Base-by-base conservation (phyloP, 2,329 filamentous ascomycete genomes). In the Geosmithia morbida region DNA sequence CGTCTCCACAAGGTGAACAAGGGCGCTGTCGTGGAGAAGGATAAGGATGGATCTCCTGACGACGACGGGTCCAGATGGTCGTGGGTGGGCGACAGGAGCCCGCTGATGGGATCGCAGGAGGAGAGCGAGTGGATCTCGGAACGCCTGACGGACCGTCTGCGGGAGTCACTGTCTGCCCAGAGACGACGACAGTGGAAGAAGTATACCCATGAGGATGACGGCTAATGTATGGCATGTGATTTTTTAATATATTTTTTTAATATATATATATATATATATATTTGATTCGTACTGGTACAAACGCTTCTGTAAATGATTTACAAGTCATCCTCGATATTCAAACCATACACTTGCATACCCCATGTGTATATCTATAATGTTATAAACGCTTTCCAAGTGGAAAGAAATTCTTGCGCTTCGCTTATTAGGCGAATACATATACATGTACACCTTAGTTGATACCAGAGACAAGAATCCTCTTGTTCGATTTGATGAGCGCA, bases 71-170 rank as follows among this genome's bases (percentile, higher is more conserved):
- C 61, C 41, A 56, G 63, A 41, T 87, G 84, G 83, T 85, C 81
- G 33, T 89, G 85, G 85, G 71, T 88, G 1, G 83, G 81, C 0
- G 71, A 77, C 44, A 66, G 75, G 14, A 85, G 79, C 53, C 84
- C 84, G 3, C 66, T 88, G 13, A 81, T 87, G 76, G 76, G 81
- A 2, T 71, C 72, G 44, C 74, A 79, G 56, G 75, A 76, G 48
- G 84, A 88, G 63, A 73, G 77, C 14, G 77, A 86, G 57, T 88
- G 84, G 84, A 77, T 88, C 37, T 60, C 87, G 41, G 79, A 86
- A 50, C 70, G 75, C 50, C 60, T 88, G 46, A 73, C 74, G 50
- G 67, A 68, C 46, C 72, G 65, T 49, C 64, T 89, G 39, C 56
- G 58, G 18, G 59, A 64, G 51, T 61, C 56, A 6, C 48, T 65